Evolutionary conservation across 495 filamentous ascomycete species (phyloP).

Genomic region (Aspergillus avenaceus): DNA sequence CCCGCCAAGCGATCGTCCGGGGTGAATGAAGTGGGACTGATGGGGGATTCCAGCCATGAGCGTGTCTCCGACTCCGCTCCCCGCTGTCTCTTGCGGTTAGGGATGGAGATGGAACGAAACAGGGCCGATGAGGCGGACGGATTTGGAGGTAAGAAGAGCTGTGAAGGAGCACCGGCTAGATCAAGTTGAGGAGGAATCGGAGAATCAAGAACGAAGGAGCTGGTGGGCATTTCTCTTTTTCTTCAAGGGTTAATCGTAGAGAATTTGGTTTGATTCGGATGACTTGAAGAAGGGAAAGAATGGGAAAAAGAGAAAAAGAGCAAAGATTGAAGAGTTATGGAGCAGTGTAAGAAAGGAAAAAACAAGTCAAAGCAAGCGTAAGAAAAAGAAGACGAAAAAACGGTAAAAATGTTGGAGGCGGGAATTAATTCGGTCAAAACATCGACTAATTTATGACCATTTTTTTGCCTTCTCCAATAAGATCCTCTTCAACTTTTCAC

Average conservation of each 20-base stretch:
- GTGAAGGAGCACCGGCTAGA: constrained; percentile 50
- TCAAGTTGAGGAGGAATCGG: constrained; percentile 50
- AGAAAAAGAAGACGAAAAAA: neutral
- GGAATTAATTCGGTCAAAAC: neutral
- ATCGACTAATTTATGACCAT: too few relatives aligned
- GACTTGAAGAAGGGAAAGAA: neutral
- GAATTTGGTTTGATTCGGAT: neutral
- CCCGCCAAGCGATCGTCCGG: constrained; percentile 55
- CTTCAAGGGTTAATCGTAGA: neutral
- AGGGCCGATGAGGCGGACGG: constrained; percentile 58
- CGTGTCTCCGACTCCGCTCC: constrained; percentile 27
- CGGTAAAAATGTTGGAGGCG: neutral
- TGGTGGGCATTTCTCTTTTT: constrained; percentile 40
- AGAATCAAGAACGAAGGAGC: constrained; percentile 47
- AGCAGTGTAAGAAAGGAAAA: constrained; percentile 4
- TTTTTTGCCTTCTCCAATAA: neutral
- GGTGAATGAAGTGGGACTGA: constrained; percentile 38
- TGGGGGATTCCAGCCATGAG: constrained; percentile 21
- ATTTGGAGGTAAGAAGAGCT: constrained; percentile 66
- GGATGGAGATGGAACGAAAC: constrained; percentile 54
- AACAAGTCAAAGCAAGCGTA: neutral
- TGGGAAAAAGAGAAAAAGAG: constrained; percentile 3
- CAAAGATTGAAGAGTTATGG: too few relatives aligned
- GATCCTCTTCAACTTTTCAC: neutral
- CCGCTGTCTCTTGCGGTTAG: constrained; percentile 39